Evolutionary conservation across 176 grass and related monocot species (phyloP).

Genomic region (Carex cristatella): DNA sequence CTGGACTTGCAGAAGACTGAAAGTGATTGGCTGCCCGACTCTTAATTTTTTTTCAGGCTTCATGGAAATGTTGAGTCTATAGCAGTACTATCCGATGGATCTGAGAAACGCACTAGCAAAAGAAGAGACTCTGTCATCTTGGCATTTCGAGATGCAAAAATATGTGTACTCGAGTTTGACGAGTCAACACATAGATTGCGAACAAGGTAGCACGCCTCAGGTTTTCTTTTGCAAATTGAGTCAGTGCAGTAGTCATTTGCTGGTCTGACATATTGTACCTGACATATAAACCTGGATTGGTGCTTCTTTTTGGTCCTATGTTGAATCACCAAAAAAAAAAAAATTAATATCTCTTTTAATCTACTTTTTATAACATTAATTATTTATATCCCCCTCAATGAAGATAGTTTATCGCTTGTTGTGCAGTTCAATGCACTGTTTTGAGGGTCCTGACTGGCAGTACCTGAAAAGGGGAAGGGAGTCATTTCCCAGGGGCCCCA

Average conservation of each 20-base stretch:
- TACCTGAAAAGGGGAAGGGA: constrained; percentile 95
- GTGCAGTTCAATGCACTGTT: constrained; percentile 97
- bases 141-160: constrained; percentile 77
- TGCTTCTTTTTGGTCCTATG: neutral
- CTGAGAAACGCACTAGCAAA: constrained; percentile 29
- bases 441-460: constrained; percentile 92
- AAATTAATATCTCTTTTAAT: neutral
- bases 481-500: constrained; percentile 80
- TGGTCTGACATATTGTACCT: neutral
- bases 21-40: neutral
- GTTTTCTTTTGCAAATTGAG: neutral
- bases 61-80: constrained; percentile 79
- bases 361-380: neutral
- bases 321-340: neutral
- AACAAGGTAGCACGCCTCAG: constrained; percentile 41
- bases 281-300: neutral
- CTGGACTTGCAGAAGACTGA: neutral
- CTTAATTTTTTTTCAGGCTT: constrained; percentile 40
- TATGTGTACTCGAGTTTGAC: constrained; percentile 73
- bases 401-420: constrained; percentile 13
- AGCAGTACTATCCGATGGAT: constrained; percentile 56
- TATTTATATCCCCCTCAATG: neutral
- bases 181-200: constrained; percentile 55
- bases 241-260: neutral
- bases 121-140: constrained; percentile 57